phyloP scores from a whole-genome alignment of 495 filamentous ascomycete genomes.

The Neurospora pannonica region DNA sequence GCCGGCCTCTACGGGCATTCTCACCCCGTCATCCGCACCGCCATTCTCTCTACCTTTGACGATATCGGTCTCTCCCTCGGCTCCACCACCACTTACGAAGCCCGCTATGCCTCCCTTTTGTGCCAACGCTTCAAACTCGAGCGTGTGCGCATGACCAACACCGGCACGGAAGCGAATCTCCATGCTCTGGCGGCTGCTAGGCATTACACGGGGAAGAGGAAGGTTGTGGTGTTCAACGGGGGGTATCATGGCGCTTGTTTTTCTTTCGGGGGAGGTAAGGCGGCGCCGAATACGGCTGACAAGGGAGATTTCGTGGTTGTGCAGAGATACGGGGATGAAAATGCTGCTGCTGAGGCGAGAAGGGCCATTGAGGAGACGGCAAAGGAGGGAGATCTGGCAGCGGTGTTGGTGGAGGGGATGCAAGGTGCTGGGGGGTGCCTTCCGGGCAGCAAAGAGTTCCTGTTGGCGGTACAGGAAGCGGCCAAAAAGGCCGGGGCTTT shows the following conservation, averaged over 20 bases:
- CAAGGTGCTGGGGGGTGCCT: constrained; percentile 47
- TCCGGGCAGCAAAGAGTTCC: constrained; percentile 35
- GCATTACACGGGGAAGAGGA: constrained; percentile 28
- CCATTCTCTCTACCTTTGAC: constrained; percentile 28
- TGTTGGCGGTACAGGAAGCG: constrained; percentile 22
- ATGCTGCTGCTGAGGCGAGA: constrained; percentile 16
- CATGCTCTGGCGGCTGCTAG: constrained; percentile 36
- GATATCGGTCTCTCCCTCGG: constrained; percentile 33
- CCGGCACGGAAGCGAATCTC: constrained; percentile 45
- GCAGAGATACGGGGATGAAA: constrained; percentile 39
- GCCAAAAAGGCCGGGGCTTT: constrained; percentile 31
- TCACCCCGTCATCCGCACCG: constrained; percentile 28
- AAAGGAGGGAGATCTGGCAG: constrained; percentile 30
- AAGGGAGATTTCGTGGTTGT: constrained; percentile 39
- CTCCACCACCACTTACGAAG: constrained; percentile 31
- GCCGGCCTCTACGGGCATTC: constrained; percentile 49
- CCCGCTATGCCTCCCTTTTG: constrained; percentile 28
- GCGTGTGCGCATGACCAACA: constrained; percentile 41
- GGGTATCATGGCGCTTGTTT: constrained; percentile 49
- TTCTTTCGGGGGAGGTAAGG: constrained; percentile 21
- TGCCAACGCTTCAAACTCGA: constrained; percentile 35
- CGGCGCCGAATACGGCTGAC: constrained; percentile 22
- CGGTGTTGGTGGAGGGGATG: constrained; percentile 51
- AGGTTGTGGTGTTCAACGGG: constrained; percentile 40
- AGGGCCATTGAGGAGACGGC: constrained; percentile 14